Percentiles rank a stretch among this genome's conserved stretches.
These are phyloP conservation scores for Prunus campanulata DNA, from an alignment of 306 rosid species.

Conservation along the genomic window DNA sequence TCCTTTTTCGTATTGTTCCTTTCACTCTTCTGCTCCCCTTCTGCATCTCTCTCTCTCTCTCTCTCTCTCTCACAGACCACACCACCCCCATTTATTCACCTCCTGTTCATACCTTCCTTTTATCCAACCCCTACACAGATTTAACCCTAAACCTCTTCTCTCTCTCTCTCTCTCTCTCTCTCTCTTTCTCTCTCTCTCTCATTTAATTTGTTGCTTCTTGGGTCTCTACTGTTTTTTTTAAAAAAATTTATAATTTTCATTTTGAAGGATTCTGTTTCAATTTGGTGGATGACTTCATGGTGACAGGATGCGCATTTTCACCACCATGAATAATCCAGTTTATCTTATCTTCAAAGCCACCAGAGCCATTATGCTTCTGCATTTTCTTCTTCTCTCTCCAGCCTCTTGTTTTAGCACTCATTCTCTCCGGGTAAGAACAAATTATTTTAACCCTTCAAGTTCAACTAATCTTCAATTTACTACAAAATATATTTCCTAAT, in stretches of 20 bases:
- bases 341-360: conserved; percentile 25
- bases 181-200: neutral
- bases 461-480: neutral
- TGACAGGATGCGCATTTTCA: conserved; percentile 27
- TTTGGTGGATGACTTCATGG: conserved; percentile 37
- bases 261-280: neutral
- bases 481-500: too few species aligned
- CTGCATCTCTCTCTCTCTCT: conserved; percentile 29
- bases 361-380: conserved; percentile 35
- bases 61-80: conserved; percentile 24
- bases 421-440: conserved; percentile 46
- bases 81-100: conserved; percentile 40
- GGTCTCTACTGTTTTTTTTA: conserved; percentile 17
- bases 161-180: conserved; percentile 7
- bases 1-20: conserved; percentile 59
- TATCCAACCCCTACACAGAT: conserved; percentile 18
- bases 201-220: conserved; percentile 15
- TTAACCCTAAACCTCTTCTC: neutral
- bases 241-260: neutral
- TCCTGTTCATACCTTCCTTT: conserved; percentile 9
- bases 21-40: conserved; percentile 52
- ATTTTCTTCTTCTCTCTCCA: conserved; percentile 36
- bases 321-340: conserved; percentile 42
- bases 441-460: neutral
- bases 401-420: conserved; percentile 32